Conservation (phyloP, 75 land plant genomes). For the Adiantum capillusveneris region DNA sequence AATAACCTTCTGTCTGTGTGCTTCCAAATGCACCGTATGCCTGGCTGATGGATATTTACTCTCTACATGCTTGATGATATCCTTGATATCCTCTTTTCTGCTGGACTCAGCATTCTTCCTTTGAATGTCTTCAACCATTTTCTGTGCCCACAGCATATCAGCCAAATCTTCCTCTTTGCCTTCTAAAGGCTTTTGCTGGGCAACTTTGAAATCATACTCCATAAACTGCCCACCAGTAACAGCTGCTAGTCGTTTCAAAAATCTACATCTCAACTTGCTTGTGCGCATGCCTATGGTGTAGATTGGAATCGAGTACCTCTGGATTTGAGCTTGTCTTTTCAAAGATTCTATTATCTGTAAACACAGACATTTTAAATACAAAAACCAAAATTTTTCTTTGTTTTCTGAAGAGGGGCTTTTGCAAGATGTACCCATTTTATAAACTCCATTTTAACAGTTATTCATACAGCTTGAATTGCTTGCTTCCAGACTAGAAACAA, state of each 20-base stretch:
- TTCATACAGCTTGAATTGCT: too few relatives aligned
- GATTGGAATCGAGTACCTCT: constrained; percentile 9
- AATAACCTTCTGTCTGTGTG: neutral
- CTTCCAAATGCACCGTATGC: neutral
- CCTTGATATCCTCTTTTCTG: constrained; percentile 2
- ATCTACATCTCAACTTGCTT: constrained; percentile 11
- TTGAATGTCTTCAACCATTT: constrained; percentile 10
- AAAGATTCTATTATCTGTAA: constrained; percentile 11
- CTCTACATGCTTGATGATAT: constrained; percentile 10
- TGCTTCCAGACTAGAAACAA: too few relatives aligned
- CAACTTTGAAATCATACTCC: constrained; percentile 6
- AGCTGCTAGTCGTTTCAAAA: constrained; percentile 11
- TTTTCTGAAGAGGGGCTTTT: too few relatives aligned
- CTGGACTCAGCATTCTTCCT: constrained; percentile 6
- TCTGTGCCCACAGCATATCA: constrained; percentile 12
- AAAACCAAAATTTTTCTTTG: too few relatives aligned
- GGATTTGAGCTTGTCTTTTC: constrained; percentile 7
- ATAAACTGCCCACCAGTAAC: constrained; percentile 13
- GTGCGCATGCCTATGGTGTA: constrained; percentile 15
- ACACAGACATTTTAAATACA: too few relatives aligned
- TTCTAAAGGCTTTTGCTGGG: neutral
- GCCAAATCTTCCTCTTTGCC: neutral
- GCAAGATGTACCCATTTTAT: too few relatives aligned
- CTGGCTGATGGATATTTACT: constrained; percentile 1
- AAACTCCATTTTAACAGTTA: too few relatives aligned